These are phyloP conservation scores for Candida namnaoensis DNA, from an alignment of 805 yeast species.

Conservation along the genomic window DNA sequence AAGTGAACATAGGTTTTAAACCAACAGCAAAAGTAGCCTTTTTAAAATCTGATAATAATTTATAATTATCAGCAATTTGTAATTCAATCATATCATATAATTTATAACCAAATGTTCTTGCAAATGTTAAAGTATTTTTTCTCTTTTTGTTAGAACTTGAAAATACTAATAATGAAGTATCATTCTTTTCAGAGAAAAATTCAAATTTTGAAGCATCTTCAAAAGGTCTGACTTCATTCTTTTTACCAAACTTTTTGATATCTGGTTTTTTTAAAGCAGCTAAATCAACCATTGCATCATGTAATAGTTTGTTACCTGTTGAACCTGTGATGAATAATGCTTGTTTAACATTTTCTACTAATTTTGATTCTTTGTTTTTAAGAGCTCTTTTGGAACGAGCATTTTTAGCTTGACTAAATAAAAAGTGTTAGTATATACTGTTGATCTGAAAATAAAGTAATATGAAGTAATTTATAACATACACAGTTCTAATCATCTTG, in stretches of 20 bases:
- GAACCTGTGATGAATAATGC: slow-evolving; percentile 91
- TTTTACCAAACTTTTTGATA: slow-evolving; percentile 77
- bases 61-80: slow-evolving; percentile 57
- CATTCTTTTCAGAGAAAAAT: slow-evolving; percentile 93
- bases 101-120: slow-evolving; percentile 84
- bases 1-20: slow-evolving; percentile 86
- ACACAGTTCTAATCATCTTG: slow-evolving; percentile 27
- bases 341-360: slow-evolving; percentile 81
- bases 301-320: slow-evolving; percentile 68
- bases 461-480: slow-evolving; percentile 8
- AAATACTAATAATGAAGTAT: slow-evolving; percentile 74
- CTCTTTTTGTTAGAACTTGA: slow-evolving; percentile 82
- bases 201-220: slow-evolving; percentile 83
- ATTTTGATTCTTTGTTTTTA: slow-evolving; percentile 80
- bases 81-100: slow-evolving; percentile 93
- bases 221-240: slow-evolving; percentile 86
- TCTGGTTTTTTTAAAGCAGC: slow-evolving; percentile 88
- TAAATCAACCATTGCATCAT: slow-evolving; percentile 84
- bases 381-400: slow-evolving; percentile 94
- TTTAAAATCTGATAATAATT: slow-evolving; percentile 73
- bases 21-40: slow-evolving; percentile 79
- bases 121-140: slow-evolving; percentile 82
- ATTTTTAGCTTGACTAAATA: slow-evolving; percentile 71
- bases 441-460: background rate
- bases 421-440: slow-evolving; percentile 12